Conservation (phyloP, 306 rosid genomes). For the Carpinus viminea region DNA sequence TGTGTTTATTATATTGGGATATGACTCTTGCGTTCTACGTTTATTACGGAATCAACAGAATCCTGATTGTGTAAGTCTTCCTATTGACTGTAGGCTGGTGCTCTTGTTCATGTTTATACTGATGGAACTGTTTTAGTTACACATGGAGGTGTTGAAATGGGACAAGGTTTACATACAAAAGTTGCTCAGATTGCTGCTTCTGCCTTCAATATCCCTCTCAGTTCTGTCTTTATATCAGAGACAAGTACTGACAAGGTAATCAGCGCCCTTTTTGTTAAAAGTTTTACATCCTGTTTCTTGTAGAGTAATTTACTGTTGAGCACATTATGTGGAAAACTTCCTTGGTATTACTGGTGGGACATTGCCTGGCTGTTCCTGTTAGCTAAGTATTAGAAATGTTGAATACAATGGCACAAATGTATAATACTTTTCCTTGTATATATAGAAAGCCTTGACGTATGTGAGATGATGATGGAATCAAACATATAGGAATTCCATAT, state of each 20-base stretch:
- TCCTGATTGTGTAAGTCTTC: constrained; percentile 17
- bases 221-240: constrained; percentile 89
- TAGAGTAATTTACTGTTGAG: constrained; percentile 5
- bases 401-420: not conserved
- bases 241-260: constrained; percentile 95
- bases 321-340: not conserved
- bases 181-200: constrained; percentile 97
- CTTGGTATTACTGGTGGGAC: not conserved
- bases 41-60: not conserved
- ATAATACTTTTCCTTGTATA: not conserved
- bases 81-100: constrained; percentile 78
- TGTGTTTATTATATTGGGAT: not conserved
- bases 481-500: not conserved
- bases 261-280: constrained; percentile 3
- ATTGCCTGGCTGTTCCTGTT: not conserved
- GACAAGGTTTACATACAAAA: constrained; percentile 97
- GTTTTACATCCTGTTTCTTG: constrained; percentile 20
- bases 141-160: constrained; percentile 99
- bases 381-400: not conserved
- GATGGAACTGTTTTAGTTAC: constrained; percentile 96
- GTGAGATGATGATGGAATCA: not conserved
- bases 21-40: not conserved
- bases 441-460: not conserved
- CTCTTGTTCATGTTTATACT: constrained; percentile 92
- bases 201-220: constrained; percentile 81